A percentile compares a stretch with the other conserved stretches of the same genome.
phyloP scores from a whole-genome alignment of 1,284 basidiomycete species.

The Trichosporon sp. region DNA sequence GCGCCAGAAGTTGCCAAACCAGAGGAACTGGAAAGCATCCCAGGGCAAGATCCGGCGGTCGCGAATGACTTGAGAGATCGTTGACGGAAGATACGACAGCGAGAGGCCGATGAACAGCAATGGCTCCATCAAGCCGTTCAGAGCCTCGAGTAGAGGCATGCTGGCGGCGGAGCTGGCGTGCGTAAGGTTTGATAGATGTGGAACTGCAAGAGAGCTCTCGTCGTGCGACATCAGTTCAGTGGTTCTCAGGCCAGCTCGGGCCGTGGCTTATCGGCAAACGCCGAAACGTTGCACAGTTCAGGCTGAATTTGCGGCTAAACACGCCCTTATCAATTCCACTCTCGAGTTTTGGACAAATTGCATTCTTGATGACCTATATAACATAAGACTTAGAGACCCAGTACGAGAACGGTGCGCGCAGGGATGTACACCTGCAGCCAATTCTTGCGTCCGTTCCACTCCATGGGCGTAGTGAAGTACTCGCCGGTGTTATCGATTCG shows the following conservation, averaged over 20 bases:
- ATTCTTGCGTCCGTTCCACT: slow-evolving; percentile 88
- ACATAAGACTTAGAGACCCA: slow-evolving; percentile 44
- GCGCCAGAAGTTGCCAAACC: slow-evolving; percentile 18
- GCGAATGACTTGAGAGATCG: not conserved
- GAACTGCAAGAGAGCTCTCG: not conserved
- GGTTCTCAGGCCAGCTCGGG: not conserved
- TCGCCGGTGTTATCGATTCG: slow-evolving; percentile 64
- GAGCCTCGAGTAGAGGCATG: not conserved
- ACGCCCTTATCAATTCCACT: too few relatives aligned
- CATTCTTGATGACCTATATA: not conserved
- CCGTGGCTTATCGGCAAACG: not conserved
- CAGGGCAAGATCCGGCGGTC: slow-evolving; percentile 5
- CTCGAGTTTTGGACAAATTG: not conserved
- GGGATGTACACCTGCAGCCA: slow-evolving; percentile 83
- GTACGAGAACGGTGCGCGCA: slow-evolving; percentile 66
- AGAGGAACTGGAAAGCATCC: slow-evolving; percentile 11
- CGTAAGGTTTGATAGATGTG: not conserved
- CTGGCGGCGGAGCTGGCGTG: not conserved
- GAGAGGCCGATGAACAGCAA: slow-evolving; percentile 11
- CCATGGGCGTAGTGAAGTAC: slow-evolving; percentile 77
- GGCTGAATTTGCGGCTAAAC: not conserved
- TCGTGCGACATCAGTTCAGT: not conserved
- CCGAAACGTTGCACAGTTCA: not conserved
- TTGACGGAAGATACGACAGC: slow-evolving; percentile 12
- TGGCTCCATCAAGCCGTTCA: slow-evolving; percentile 9